phyloP scores from a whole-genome alignment of 495 filamentous ascomycete genomes.

The Parathielavia appendiculata region DNA sequence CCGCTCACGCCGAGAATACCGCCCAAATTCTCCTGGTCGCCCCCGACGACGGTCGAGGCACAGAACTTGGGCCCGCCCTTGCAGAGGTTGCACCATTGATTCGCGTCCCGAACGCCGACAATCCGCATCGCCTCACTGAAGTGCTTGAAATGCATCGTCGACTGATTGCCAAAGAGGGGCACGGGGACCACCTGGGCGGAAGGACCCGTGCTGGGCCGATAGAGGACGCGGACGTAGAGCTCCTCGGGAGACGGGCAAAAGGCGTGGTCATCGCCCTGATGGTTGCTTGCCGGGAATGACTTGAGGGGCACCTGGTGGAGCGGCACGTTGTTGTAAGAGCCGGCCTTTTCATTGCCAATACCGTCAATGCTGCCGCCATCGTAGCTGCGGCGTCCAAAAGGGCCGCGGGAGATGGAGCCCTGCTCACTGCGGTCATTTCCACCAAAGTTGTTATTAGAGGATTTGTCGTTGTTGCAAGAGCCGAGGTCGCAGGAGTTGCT shows the following conservation, averaged over 20 bases:
- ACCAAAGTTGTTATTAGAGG: too few species aligned
- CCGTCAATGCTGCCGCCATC: not conserved
- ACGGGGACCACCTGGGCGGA: not conserved
- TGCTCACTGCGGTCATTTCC: too few species aligned
- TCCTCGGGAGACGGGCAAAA: conserved; percentile 25
- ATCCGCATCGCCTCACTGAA: conserved; percentile 3
- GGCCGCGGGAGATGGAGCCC: too few species aligned
- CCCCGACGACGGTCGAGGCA: not conserved
- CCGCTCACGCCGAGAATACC: not conserved
- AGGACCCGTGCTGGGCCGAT: conserved; percentile 20
- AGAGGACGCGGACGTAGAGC: conserved; percentile 40
- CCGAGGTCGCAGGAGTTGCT: not conserved
- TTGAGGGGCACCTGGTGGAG: not conserved
- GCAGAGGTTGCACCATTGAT: conserved; percentile 4
- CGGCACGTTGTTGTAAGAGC: not conserved
- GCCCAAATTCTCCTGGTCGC: not conserved
- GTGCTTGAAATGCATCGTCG: conserved; percentile 1
- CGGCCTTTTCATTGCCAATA: conserved; percentile 3
- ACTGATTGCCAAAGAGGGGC: conserved; percentile 1
- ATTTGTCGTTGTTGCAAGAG: not conserved
- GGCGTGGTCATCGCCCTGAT: not conserved
- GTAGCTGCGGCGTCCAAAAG: not conserved
- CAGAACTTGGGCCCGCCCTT: conserved; percentile 5
- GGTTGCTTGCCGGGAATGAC: not conserved
- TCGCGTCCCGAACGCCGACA: conserved; percentile 4